Conservation (phyloP, 805 yeast genomes). For the Vanderwaltozyma tropicalis region DNA sequence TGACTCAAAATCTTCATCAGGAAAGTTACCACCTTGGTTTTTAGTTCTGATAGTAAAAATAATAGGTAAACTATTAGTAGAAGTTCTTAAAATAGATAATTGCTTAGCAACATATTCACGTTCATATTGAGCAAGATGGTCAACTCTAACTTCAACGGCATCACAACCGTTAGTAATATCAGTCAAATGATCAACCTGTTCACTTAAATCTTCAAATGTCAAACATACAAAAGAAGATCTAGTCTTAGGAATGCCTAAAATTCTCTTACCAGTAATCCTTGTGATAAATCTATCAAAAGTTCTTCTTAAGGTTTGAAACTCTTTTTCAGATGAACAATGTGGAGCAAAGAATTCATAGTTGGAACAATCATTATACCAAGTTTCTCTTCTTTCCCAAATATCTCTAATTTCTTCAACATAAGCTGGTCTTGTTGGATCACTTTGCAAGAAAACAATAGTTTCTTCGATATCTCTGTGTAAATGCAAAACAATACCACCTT, state of each 20-base stretch:
- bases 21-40: conserved; percentile 76
- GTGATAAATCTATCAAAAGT: conserved; percentile 50
- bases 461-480: conserved; percentile 80
- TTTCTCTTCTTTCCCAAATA: conserved; percentile 78
- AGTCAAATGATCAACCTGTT: conserved; percentile 36
- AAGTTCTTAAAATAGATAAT: conserved; percentile 55
- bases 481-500: conserved; percentile 78
- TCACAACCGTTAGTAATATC: conserved; percentile 56
- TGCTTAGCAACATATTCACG: conserved; percentile 59
- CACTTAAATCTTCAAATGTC: conserved; percentile 51
- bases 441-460: conserved; percentile 61
- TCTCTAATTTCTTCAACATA: conserved; percentile 66
- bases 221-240: conserved; percentile 66
- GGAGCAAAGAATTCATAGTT: conserved; percentile 69
- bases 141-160: conserved; percentile 81
- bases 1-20: conserved; percentile 41
- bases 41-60: conserved; percentile 70
- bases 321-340: conserved; percentile 47
- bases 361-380: conserved; percentile 71
- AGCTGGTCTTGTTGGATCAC: conserved; percentile 83
- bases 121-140: conserved; percentile 44
- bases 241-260: conserved; percentile 21
- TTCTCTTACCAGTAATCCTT: conserved; percentile 48
- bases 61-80: conserved; percentile 56
- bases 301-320: conserved; percentile 45